Percentiles rank a stretch among this genome's conserved stretches.
Evolutionary conservation across 306 rosid genomes (phyloP).

Genomic region (Vigna trinervia): DNA sequence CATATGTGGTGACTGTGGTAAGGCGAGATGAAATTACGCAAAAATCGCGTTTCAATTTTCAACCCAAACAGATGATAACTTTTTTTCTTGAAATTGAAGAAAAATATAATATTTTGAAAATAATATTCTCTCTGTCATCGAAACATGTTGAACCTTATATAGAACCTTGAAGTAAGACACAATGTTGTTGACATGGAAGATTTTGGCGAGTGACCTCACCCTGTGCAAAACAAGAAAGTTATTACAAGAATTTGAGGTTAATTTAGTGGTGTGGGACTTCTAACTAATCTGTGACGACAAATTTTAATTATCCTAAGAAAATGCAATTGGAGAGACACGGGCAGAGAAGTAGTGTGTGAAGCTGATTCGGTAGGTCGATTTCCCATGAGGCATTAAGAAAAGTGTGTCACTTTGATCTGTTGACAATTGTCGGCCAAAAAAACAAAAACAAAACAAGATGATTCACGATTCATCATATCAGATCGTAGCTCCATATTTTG

Average conservation of each 20-base stretch:
- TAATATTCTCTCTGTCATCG: no score
- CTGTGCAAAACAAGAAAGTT: no score
- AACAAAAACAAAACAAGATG: not conserved
- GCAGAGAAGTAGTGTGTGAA: not conserved
- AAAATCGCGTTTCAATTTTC: not conserved
- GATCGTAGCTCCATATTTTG: constrained; percentile 3
- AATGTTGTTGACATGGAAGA: no score
- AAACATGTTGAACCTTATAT: no score
- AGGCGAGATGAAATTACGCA: not conserved
- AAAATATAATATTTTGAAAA: no score
- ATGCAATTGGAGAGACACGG: not conserved
- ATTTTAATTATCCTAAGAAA: not conserved
- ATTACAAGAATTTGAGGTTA: not conserved
- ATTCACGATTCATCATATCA: not conserved
- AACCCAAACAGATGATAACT: not conserved
- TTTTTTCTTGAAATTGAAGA: no score
- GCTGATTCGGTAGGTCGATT: constrained; percentile 10
- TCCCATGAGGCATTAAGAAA: constrained; percentile 11
- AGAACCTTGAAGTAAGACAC: no score
- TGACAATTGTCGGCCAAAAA: constrained; percentile 31
- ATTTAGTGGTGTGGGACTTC: not conserved
- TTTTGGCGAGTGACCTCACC: no score
- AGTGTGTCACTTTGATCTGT: not conserved
- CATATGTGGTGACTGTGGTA: not conserved
- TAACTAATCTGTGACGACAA: not conserved